Evolutionary conservation across 768 basidiomycete genomes (phyloP).

Genomic region (Lentinula edodes): DNA sequence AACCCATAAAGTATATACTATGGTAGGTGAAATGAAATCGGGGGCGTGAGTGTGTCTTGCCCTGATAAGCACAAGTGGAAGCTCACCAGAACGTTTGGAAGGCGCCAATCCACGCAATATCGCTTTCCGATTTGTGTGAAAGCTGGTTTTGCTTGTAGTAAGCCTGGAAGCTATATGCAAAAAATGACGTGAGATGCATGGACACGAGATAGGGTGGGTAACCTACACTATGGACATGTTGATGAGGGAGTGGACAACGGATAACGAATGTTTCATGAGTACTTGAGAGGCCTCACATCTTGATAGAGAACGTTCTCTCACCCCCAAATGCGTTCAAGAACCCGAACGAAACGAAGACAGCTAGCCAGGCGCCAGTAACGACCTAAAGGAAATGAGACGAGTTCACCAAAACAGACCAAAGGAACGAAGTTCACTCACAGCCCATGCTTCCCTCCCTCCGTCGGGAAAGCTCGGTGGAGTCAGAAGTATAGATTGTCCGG

Average conservation of each 20-base stretch:
- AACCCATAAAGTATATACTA: conserved; percentile 14
- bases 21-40: not conserved
- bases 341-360: conserved; percentile 14
- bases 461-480: conserved; percentile 9
- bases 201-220: not conserved
- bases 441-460: conserved; percentile 14
- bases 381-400: not conserved
- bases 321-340: conserved; percentile 15
- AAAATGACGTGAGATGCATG: not conserved
- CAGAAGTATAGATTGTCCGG: not conserved
- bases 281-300: too few species aligned
- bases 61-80: not conserved
- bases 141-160: conserved; percentile 17
- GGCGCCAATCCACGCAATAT: conserved; percentile 21
- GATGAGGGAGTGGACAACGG: too few species aligned
- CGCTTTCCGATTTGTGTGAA: conserved; percentile 13
- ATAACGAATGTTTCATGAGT: too few species aligned
- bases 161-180: conserved; percentile 14
- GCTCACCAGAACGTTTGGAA: conserved; percentile 16
- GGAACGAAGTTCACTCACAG: not conserved
- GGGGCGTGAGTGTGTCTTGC: not conserved
- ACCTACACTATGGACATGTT: not conserved
- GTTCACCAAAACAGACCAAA: not conserved
- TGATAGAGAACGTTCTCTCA: not conserved
- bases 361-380: conserved; percentile 12